Evolutionary conservation across 768 basidiomycete species (phyloP).

Genomic region (Leccinellum luteum): DNA sequence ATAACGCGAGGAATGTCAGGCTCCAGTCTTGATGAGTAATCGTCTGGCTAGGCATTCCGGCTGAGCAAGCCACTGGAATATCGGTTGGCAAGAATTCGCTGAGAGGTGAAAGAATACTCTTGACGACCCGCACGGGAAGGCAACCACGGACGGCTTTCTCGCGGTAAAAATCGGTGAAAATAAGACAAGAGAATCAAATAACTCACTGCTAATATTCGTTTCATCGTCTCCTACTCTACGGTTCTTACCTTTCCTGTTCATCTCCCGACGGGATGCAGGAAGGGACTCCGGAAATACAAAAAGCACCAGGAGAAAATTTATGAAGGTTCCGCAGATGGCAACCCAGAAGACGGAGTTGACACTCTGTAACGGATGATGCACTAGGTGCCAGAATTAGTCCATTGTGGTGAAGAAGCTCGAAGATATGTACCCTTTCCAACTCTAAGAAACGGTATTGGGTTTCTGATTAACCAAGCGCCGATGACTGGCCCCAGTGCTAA

Average conservation of each 20-base stretch:
- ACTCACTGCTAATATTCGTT: conserved; percentile 10
- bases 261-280: conserved; percentile 26
- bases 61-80: conserved; percentile 38
- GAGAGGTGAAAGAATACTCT: conserved; percentile 60
- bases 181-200: background rate
- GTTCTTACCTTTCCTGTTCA: conserved; percentile 30
- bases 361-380: conserved; percentile 34
- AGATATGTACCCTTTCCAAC: conserved; percentile 24
- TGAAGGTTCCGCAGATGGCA: conserved; percentile 40
- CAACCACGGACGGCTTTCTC: conserved; percentile 7
- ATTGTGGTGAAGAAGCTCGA: background rate
- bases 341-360: conserved; percentile 56
- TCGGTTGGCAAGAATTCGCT: conserved; percentile 64
- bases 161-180: background rate
- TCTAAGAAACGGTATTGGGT: conserved; percentile 36
- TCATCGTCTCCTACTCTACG: conserved; percentile 20
- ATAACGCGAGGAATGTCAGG: conserved; percentile 63
- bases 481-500: conserved; percentile 78
- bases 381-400: conserved; percentile 13
- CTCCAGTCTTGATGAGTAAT: conserved; percentile 64
- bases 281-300: conserved; percentile 62
- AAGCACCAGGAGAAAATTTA: conserved; percentile 56
- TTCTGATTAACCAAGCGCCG: conserved; percentile 48
- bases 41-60: conserved; percentile 63
- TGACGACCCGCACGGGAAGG: conserved; percentile 28